phyloP scores from a whole-genome alignment of 352 stramenopile genomes.

The Pythium plurisporium region DNA sequence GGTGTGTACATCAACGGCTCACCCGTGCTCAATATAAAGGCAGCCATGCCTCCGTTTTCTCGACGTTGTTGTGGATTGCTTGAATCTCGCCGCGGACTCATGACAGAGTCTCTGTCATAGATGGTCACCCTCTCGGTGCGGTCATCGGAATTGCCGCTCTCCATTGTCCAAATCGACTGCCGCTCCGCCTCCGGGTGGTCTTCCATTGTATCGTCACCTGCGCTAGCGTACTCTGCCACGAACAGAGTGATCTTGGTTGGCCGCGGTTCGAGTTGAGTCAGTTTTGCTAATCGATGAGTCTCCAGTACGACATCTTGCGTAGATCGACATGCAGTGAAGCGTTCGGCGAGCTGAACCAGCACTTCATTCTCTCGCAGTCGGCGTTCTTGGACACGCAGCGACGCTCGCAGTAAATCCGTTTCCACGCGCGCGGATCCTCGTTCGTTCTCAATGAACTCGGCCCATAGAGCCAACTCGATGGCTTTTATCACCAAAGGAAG shows the following conservation, averaged over 20 bases:
- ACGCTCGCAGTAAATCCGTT: neutral
- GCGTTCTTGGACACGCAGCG: neutral
- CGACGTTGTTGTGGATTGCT: neutral
- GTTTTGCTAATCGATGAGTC: neutral
- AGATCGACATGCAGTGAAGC: neutral
- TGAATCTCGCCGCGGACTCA: neutral
- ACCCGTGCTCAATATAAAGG: conserved; percentile 3
- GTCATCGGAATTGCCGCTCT: neutral
- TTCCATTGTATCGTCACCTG: neutral
- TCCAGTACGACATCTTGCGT: neutral
- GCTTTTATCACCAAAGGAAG: neutral
- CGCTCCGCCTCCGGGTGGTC: neutral
- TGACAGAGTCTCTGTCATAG: neutral
- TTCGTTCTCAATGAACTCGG: neutral
- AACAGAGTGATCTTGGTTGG: neutral
- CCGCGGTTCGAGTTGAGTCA: too few relatives aligned
- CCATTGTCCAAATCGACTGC: conserved; percentile 12
- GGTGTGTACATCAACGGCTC: conserved; percentile 8
- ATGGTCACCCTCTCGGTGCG: neutral
- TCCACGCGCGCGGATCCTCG: neutral
- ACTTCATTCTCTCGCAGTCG: neutral
- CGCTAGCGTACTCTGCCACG: neutral
- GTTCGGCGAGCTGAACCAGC: neutral
- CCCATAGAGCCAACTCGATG: neutral
- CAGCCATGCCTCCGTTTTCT: conserved; percentile 5